Evolutionary conservation across 495 filamentous ascomycete genomes (phyloP).

Genomic region (Hypoxylon crocopeplum): DNA sequence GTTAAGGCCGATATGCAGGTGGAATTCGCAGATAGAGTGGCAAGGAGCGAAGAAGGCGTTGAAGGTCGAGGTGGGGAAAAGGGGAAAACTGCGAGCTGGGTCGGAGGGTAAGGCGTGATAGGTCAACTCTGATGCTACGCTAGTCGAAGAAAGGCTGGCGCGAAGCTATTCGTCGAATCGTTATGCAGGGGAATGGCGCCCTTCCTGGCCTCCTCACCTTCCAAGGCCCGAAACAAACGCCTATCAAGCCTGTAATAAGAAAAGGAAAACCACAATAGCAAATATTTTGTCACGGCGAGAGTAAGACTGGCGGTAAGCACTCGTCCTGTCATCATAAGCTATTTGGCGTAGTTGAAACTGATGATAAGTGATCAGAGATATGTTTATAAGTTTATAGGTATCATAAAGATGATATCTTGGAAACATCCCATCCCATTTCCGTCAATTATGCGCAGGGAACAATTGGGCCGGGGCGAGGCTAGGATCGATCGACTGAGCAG

Average conservation of each 20-base stretch:
- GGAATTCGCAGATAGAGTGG: constrained; percentile 2
- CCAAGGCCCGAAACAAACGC: too few species aligned
- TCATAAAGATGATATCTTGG: too few species aligned
- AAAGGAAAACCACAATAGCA: too few species aligned
- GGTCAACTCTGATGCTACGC: constrained; percentile 14
- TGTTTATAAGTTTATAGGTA: too few species aligned
- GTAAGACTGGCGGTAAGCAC: background rate
- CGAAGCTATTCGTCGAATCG: constrained; percentile 27
- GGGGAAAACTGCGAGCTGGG: constrained; percentile 22
- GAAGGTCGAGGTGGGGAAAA: constrained; percentile 20
- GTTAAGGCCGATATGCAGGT: constrained; percentile 6
- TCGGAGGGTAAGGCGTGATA: constrained; percentile 16
- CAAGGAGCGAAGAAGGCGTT: background rate
- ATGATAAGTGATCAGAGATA: too few species aligned
- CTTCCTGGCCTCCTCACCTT: too few species aligned
- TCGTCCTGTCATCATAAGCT: too few species aligned
- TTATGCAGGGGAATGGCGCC: constrained; percentile 36
- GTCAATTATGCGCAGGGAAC: too few species aligned
- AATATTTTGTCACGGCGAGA: background rate
- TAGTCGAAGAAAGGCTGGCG: constrained; percentile 25
- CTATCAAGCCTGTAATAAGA: too few species aligned
- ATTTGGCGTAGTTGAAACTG: too few species aligned
- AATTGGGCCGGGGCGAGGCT: too few species aligned
- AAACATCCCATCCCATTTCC: too few species aligned
- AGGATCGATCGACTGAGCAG: constrained; percentile 6